phyloP scores from a whole-genome alignment of 306 rosid genomes.

The Trifolium fragiferum region DNA sequence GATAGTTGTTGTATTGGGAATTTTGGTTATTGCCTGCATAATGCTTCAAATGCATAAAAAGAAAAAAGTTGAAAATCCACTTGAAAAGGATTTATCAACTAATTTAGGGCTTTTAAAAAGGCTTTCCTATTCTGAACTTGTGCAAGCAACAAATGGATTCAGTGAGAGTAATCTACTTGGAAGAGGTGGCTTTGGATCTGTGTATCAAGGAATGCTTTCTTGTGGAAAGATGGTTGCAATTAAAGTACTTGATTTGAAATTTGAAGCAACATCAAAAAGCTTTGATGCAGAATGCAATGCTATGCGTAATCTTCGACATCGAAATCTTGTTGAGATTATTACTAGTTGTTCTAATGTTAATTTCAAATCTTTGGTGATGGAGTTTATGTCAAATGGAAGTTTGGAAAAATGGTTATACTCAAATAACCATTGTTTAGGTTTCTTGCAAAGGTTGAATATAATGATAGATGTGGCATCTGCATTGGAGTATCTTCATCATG shows the following conservation, averaged over 20 bases:
- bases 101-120: not conserved
- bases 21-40: slow-evolving; percentile 18
- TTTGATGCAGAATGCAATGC: slow-evolving; percentile 42
- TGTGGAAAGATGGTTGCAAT: slow-evolving; percentile 34
- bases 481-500: slow-evolving; percentile 43
- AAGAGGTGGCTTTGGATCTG: slow-evolving; percentile 37
- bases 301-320: slow-evolving; percentile 39
- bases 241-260: slow-evolving; percentile 38
- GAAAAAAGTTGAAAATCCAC: not conserved
- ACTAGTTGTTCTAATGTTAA: slow-evolving; percentile 35
- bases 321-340: slow-evolving; percentile 39
- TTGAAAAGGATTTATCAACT: slow-evolving; percentile 3
- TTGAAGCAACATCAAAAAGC: slow-evolving; percentile 20
- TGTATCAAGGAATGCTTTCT: slow-evolving; percentile 40
- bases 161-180: slow-evolving; percentile 37
- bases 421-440: slow-evolving; percentile 30
- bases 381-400: slow-evolving; percentile 43
- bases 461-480: slow-evolving; percentile 48
- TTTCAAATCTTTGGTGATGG: slow-evolving; percentile 37
- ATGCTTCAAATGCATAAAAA: not conserved
- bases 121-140: slow-evolving; percentile 41
- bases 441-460: slow-evolving; percentile 45
- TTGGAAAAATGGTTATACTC: slow-evolving; percentile 40
- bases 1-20: not conserved
- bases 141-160: slow-evolving; percentile 34